Evolutionary conservation across 805 yeast genomes (phyloP).

Genomic region (Ogataea pini): DNA sequence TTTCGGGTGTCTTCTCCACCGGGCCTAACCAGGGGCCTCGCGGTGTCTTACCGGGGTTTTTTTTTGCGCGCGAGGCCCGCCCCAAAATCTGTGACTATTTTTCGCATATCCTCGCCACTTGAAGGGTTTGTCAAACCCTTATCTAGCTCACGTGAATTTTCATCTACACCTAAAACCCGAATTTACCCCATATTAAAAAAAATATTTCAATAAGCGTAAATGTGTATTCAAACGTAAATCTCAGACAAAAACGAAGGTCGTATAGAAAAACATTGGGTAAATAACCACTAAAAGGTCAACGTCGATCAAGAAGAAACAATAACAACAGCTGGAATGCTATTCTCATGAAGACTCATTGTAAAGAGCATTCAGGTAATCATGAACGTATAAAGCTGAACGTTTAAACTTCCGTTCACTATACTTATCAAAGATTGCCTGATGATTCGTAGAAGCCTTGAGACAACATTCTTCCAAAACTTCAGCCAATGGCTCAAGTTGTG

Average conservation of each 20-base stretch:
- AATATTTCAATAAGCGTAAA: conserved; percentile 17
- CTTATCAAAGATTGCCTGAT: conserved; percentile 83
- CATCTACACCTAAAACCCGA: not conserved
- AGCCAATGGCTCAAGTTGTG: conserved; percentile 81
- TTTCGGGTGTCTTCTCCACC: too few species aligned
- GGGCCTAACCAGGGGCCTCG: too few species aligned
- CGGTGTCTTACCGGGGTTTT: too few species aligned
- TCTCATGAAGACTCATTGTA: conserved; percentile 22
- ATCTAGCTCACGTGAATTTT: conserved; percentile 9
- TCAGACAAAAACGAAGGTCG: conserved; percentile 11
- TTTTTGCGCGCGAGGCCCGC: too few species aligned
- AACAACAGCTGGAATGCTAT: not conserved
- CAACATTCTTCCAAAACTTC: conserved; percentile 69
- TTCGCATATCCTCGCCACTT: too few species aligned
- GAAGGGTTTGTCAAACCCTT: conserved; percentile 6
- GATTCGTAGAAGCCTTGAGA: conserved; percentile 57
- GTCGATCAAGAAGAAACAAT: conserved; percentile 3
- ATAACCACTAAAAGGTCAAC: not conserved
- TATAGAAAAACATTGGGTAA: conserved; percentile 7
- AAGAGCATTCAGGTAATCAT: conserved; percentile 58
- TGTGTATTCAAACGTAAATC: conserved; percentile 15
- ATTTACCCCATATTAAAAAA: not conserved
- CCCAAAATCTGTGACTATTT: not conserved
- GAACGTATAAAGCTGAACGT: conserved; percentile 75
- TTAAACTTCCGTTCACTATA: conserved; percentile 84